Percentiles rank a stretch among this genome's conserved stretches.
Evolutionary conservation across 2,329 filamentous ascomycete species (phyloP).

Genomic region (Pyricularia grisea): DNA sequence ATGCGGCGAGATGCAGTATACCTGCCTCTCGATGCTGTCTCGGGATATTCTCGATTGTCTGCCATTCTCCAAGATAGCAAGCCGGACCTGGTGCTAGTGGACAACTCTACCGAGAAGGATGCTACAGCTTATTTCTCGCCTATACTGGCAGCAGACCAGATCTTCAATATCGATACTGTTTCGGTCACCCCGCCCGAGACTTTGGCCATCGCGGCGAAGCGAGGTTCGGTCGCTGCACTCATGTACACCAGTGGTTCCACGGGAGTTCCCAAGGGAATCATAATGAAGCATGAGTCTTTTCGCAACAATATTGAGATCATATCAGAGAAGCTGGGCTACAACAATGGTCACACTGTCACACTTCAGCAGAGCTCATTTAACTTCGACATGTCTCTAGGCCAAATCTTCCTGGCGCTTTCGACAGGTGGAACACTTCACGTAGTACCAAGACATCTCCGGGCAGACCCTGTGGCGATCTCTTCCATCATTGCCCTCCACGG

Average conservation of each 20-base stretch:
- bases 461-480: slow-evolving; percentile 23
- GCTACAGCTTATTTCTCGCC: neutral
- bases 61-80: slow-evolving; percentile 13
- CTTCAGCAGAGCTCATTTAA: slow-evolving; percentile 22
- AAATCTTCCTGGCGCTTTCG: slow-evolving; percentile 25
- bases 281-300: slow-evolving; percentile 20
- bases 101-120: neutral
- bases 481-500: slow-evolving; percentile 7
- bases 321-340: slow-evolving; percentile 10
- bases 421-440: slow-evolving; percentile 27
- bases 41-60: slow-evolving; percentile 16
- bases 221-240: slow-evolving; percentile 16
- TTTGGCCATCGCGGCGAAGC: neutral
- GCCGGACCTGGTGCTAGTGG: neutral
- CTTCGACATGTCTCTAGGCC: slow-evolving; percentile 23
- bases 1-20: slow-evolving; percentile 25
- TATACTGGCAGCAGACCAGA: neutral
- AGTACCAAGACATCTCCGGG: slow-evolving; percentile 17
- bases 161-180: neutral
- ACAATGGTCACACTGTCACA: slow-evolving; percentile 12
- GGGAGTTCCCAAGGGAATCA: slow-evolving; percentile 31
- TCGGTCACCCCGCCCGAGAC: neutral
- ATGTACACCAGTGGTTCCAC: slow-evolving; percentile 24
- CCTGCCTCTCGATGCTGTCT: slow-evolving; percentile 27
- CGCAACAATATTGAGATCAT: slow-evolving; percentile 18